These are phyloP conservation scores for Candida anglica DNA, from an alignment of 805 yeast species.

Conservation along the genomic window DNA sequence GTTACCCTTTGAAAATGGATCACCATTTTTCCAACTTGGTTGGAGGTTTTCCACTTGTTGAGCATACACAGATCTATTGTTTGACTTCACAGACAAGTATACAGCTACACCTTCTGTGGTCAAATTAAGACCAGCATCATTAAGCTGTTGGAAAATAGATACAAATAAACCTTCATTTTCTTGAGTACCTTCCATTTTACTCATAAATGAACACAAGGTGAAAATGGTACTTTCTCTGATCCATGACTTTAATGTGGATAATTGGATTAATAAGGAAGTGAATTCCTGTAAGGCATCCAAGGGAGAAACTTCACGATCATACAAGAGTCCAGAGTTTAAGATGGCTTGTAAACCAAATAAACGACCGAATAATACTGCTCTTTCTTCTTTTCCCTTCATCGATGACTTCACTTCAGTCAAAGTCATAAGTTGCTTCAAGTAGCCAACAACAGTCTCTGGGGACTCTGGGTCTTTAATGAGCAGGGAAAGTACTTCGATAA, in stretches of 20 bases:
- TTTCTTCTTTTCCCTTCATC: conserved; percentile 76
- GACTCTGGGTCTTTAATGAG: conserved; percentile 25
- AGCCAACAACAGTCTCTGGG: conserved; percentile 28
- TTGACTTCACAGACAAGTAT: conserved; percentile 49
- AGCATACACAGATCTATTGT: conserved; percentile 11
- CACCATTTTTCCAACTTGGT: conserved; percentile 60
- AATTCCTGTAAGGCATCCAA: conserved; percentile 26
- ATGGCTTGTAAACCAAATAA: conserved; percentile 80
- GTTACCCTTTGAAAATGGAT: conserved; percentile 75
- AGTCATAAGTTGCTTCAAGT: conserved; percentile 35
- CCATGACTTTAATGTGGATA: conserved; percentile 74
- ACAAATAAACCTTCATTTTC: conserved; percentile 14
- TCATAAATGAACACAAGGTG: conserved; percentile 55
- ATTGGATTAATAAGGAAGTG: conserved; percentile 45
- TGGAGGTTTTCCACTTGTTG: conserved; percentile 6
- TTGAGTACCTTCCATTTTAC: conserved; percentile 9
- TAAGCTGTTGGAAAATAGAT: conserved; percentile 39
- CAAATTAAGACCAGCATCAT: conserved; percentile 51
- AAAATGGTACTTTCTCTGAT: conserved; percentile 76
- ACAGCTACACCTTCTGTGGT: conserved; percentile 81
- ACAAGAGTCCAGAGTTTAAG: conserved; percentile 40
- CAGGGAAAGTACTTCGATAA: conserved; percentile 58
- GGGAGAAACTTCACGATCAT: conserved; percentile 11
- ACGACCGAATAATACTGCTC: conserved; percentile 77
- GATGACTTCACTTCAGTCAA: conserved; percentile 28